Base-by-base conservation (phyloP, 164 flowering plant genomes). In the Tinospora cordifolia region DNA sequence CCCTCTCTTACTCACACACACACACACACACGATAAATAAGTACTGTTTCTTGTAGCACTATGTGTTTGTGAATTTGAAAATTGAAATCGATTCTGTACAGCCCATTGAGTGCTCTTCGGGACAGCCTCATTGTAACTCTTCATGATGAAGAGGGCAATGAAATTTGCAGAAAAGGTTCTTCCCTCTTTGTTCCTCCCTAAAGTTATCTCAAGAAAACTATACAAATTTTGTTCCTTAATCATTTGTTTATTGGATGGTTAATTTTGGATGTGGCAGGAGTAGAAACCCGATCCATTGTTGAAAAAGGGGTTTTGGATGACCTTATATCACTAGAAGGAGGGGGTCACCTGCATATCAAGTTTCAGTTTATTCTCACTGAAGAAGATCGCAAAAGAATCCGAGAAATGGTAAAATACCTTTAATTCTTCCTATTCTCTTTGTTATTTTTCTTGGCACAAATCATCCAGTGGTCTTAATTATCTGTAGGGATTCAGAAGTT, bases 261-360 rank as follows among this genome's bases (percentile, higher is more conserved):
- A 22, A 39, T 62, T n/a, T 46, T 17, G n/a, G 34, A 3, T 65
- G 30, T 68, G 75, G 65, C 57, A 93, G 98, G 73, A 71, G 74
- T 93, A 51, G 78, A 79, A 65, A 83, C 86, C 40, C 80, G 77
- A 79, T 76, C 75, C n/a, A 71, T 93, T 8, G 82, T 91, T 17
- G 86, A 91, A 76, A 90, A 86, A 71, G 97, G 91, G 54, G 11
- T 74, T 9, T 88, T 89, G 96, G 91, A 91, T 77, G 90, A 90
- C 36, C 14, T 78, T 17, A 85, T 91, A 73, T 73, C 80, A n/a
- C 79, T 91, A 19, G 77, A 87, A 76, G 94, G 86, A 47, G 92
- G 94, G 21, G 93, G 93, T 17, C 72, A 76, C 17, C 83, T 93
- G 65, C 93, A 82, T 68, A 72, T 93, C 90, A 87, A 84, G 76